Conservation (phyloP, 2,329 filamentous ascomycete species). For the Mariannaea elegans region DNA sequence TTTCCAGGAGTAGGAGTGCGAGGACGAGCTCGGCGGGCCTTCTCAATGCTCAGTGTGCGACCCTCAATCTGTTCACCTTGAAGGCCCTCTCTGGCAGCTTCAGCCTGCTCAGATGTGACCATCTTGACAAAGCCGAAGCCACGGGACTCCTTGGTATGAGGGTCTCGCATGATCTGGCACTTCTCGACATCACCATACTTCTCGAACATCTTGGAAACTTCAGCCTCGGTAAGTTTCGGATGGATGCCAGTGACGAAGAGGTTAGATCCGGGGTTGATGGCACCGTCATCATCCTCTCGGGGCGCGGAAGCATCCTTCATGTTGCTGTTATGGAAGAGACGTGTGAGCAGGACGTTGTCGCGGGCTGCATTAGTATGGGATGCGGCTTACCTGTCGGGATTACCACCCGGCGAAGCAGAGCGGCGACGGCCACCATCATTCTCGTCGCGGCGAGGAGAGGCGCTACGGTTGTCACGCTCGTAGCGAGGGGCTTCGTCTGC, state of each 20-base stretch:
- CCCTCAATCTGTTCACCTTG: slow-evolving; percentile 96
- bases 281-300: slow-evolving; percentile 76
- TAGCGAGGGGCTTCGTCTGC: slow-evolving; percentile 72
- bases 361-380: not conserved
- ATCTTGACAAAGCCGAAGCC: slow-evolving; percentile 99
- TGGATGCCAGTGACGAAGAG: slow-evolving; percentile 99
- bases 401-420: slow-evolving; percentile 68
- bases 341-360: slow-evolving; percentile 18
- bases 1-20: slow-evolving; percentile 97
- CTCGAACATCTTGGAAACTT: slow-evolving; percentile 94
- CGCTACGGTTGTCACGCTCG: slow-evolving; percentile 72
- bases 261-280: slow-evolving; percentile 94
- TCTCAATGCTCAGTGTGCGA: slow-evolving; percentile 96
- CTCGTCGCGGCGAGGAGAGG: slow-evolving; percentile 72
- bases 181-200: slow-evolving; percentile 99
- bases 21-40: slow-evolving; percentile 93
- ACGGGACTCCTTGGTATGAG: slow-evolving; percentile 97
- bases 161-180: slow-evolving; percentile 99
- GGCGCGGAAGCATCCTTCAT: slow-evolving; percentile 63
- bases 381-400: slow-evolving; percentile 45
- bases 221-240: slow-evolving; percentile 86
- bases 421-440: slow-evolving; percentile 67
- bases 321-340: slow-evolving; percentile 43
- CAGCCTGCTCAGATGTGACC: slow-evolving; percentile 92
- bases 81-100: slow-evolving; percentile 94